A percentile compares a stretch with the other conserved stretches of the same genome.
phyloP scores from a whole-genome alignment of 163 green algal species.

The Trebouxia gelatinosa region DNA sequence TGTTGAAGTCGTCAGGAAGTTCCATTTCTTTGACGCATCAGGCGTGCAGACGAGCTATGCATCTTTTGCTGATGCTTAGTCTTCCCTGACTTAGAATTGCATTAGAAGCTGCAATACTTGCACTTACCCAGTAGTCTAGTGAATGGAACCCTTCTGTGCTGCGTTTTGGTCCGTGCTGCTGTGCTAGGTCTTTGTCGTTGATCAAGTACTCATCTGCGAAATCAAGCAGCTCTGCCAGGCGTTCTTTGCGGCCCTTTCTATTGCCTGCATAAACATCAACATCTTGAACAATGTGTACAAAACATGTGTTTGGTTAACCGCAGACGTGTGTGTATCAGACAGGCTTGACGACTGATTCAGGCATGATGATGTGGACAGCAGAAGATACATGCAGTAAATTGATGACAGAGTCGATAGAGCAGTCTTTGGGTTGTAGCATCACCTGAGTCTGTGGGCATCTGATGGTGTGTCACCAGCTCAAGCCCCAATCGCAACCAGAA shows the following conservation, averaged over 20 bases:
- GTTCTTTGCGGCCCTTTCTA: neutral
- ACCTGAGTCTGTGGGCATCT: conserved; percentile 12
- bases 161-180: conserved; percentile 36
- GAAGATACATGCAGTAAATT: neutral
- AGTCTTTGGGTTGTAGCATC: neutral
- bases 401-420: no score
- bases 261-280: neutral
- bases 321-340: neutral
- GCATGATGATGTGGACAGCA: neutral
- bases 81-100: no score
- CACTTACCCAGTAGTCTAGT: conserved; percentile 58
- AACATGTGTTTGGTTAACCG: neutral
- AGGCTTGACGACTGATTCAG: neutral
- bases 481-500: conserved; percentile 84
- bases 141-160: conserved; percentile 37
- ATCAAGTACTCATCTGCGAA: conserved; percentile 58
- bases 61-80: no score
- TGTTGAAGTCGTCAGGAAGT: no score
- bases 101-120: no score
- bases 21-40: no score
- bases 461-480: conserved; percentile 57
- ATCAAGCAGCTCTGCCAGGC: conserved; percentile 38
- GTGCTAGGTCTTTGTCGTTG: conserved; percentile 54
- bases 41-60: no score
- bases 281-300: neutral